Base-by-base conservation (phyloP, 441 rosid species). In the Theobroma grandiflorum region DNA sequence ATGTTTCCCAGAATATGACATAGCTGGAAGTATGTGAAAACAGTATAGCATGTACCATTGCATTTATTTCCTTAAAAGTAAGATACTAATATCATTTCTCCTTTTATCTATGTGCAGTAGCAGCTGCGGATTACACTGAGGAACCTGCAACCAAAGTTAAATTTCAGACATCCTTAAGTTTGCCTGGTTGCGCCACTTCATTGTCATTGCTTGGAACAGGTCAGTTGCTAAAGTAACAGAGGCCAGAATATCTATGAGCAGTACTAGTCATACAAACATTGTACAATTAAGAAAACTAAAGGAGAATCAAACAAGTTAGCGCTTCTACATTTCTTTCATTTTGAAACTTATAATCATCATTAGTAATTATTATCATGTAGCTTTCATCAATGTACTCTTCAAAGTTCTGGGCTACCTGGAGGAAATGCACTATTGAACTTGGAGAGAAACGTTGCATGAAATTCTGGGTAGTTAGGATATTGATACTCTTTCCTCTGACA, bases 181-280 rank as follows among this genome's bases (percentile, higher is more conserved):
- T 94, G 84, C 95, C 94, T 0, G 97, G 92, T 75, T 92, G 91
- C 84, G 88, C 92, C 14, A 86, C 66, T 55, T 68, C 94, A 22
- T 74, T 91, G 78, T 82, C 89, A 6, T 82, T 95, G 88, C 86
- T 91, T 65, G 99, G 99, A 74, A 90, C 95, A 77, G 98, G 98
- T 95, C 18, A 87, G 89, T 75, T 79, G 55, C 82, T 52, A 8
- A 59, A 50, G 10, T 6, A 45, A 45, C 10, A 45, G 35, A 8
- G n/a, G 67, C 67, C 35, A 12, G 67, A 14, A 33, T 63, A 72
- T 72, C 26, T 18, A 33, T 49, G 62, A 52, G 4, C 1, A 52
- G 61, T 72, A 72, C 75, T 72, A 16, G 16, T 33, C 31, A 33
- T 52, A 4, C 62, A 52, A 33, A 50, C 57, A 6, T 26, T 33